Base-by-base conservation (phyloP, 23 red algal genomes). In the Chondrus crispus region DNA sequence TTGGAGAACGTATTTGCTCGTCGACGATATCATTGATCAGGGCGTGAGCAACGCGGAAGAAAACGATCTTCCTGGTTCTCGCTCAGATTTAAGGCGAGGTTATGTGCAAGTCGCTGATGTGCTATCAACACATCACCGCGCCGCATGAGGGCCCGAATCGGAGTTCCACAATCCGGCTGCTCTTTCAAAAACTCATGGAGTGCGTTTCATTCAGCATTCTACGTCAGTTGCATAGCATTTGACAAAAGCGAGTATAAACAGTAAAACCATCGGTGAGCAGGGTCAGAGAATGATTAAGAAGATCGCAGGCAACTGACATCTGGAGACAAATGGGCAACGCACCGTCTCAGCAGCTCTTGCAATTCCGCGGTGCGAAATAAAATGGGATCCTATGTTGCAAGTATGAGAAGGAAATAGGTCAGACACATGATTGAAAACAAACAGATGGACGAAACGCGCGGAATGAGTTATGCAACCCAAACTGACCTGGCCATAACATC, bases 401-500 rank as follows among this genome's bases (percentile, higher is more conserved):
- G n/a, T n/a, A n/a, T n/a, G n/a, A n/a, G n/a, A n/a, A n/a, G n/a
- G n/a, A n/a, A n/a, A n/a, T n/a, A n/a, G n/a, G n/a, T n/a, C n/a
- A n/a, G n/a, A n/a, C n/a, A n/a, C n/a, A n/a, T n/a, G n/a, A n/a
- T n/a, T n/a, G n/a, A n/a, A n/a, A n/a, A n/a, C n/a, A n/a, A n/a
- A n/a, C n/a, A 19, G 35, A 13, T 12, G 60, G 60, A n/a, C 60
- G 18, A n/a, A 32, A 7, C 60, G 41, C 68, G 26, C 37, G 44
- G 44, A 38, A 77, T 39, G 71, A 48, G 43, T 10, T 5, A 47
- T 0, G 24, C 74, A 52, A 62, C 77, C 68, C 45, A 69, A 10
- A 89, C 85, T 52, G 74, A 89, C 85, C 72, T 40, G 85, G 70
- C 85, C 85, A 89, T 54, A 68, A 66, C 3, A 46, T 75, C 26